Base-by-base conservation (phyloP, 352 stramenopile genomes). In the Pseudoperonospora humuli region DNA sequence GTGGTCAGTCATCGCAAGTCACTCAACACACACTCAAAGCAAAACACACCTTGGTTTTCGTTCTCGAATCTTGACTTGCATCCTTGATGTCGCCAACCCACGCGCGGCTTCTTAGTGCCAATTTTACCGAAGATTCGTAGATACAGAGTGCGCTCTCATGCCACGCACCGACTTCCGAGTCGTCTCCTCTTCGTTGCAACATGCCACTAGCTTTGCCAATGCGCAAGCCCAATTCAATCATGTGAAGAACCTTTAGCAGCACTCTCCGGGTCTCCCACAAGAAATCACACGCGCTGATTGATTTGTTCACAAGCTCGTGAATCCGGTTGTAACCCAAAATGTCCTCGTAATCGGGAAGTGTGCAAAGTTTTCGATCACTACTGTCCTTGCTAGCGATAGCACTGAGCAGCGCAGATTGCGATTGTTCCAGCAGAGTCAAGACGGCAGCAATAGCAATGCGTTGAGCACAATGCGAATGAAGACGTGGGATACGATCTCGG, bases 61-160 rank as follows among this genome's bases (percentile, higher is more conserved):
- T 71, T 25, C 39, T 42, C 0, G 57, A 57, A 23, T 78, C 70
- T 36, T 64, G 56, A 26, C 52, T 73, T 34, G 56, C 59, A 20
- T 75, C 49, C 31, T 66, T 75, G 19, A 84, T 40, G 31, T 54
- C 33, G 24, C 56, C 41, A 35, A 66, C 57, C 67, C 70, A 76
- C 3, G 45, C 55, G 18, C 70, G 65, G 23, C 49, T 59, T 39
- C 38, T 48, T 26, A 47, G 44, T 18, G 34, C n/a, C 3, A 31
- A 54, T 13, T 32, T 35, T 5, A 69, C 54, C 6, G 59, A 58
- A 20, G 23, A 35, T 44, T 62, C 41, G 45, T 56, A 69, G 18
- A 69, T 55, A 17, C 11, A 45, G 18, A 58, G 35, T 19, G 8
- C 39, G 5, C 25, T 37, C 10, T 61, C 33, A 13, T 40, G 38